A percentile compares a stretch with the other conserved stretches of the same genome.
Evolutionary conservation across 176 grass and related monocot genomes (phyloP).

Genomic region (Oryza glaberrima): DNA sequence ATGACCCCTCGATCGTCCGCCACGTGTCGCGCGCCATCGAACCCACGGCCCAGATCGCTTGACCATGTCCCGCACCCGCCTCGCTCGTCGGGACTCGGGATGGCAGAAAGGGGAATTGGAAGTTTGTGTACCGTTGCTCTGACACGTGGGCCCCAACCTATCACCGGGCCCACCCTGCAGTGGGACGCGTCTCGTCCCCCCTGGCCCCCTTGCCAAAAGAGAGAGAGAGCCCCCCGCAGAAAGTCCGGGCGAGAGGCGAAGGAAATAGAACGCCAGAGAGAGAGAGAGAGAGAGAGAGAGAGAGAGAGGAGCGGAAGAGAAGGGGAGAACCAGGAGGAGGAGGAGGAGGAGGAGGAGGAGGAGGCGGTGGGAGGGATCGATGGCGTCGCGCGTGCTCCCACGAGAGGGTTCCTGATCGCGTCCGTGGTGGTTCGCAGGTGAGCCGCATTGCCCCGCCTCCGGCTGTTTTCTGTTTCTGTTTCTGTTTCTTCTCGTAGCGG

Average conservation of each 20-base stretch:
- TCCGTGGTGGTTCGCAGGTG: conserved; percentile 30
- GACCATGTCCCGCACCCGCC: conserved; percentile 24
- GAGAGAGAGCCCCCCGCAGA: conserved; percentile 14
- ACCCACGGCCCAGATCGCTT: conserved; percentile 37
- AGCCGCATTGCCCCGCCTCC: conserved; percentile 40
- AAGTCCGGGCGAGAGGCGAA: conserved; percentile 50
- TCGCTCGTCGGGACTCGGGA: neutral
- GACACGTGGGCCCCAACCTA: conserved; percentile 1
- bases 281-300: too few relatives aligned
- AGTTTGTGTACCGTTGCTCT: neutral
- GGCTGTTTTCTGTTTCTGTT: neutral
- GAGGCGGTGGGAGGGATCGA: neutral
- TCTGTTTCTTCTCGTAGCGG: neutral
- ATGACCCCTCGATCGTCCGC: neutral
- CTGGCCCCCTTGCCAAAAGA: conserved; percentile 7
- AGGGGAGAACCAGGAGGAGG: neutral
- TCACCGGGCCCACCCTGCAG: neutral
- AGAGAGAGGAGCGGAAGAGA: conserved; percentile 3
- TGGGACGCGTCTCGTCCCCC: neutral
- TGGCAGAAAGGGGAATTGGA: conserved; percentile 12
- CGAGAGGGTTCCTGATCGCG: conserved; percentile 4
- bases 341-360: neutral
- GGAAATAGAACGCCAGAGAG: conserved; percentile 20
- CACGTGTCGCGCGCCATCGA: neutral
- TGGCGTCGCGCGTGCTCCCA: conserved; percentile 31